Percentiles rank a stretch among this genome's conserved stretches.
phyloP scores from a whole-genome alignment of 2,329 filamentous ascomycete species.

The Aureobasidium pullulans region DNA sequence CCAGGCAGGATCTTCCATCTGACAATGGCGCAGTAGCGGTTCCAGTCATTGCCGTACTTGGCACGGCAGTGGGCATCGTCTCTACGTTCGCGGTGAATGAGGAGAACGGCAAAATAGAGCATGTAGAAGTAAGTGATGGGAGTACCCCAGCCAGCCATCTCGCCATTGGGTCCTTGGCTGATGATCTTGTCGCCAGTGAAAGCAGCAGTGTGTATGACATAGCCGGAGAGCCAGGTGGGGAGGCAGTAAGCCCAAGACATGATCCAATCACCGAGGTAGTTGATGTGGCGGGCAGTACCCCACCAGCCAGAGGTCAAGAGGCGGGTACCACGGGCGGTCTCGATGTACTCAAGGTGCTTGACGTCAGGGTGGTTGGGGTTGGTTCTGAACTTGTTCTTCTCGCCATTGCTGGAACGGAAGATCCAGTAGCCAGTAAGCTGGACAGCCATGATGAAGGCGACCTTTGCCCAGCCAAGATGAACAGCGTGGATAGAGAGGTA shows the following conservation, averaged over 20 bases:
- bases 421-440: slow-evolving; percentile 74
- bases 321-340: slow-evolving; percentile 74
- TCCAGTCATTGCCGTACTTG: slow-evolving; percentile 93
- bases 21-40: slow-evolving; percentile 76
- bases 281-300: slow-evolving; percentile 87
- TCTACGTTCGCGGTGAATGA: slow-evolving; percentile 77
- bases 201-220: slow-evolving; percentile 57
- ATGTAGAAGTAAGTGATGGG: slow-evolving; percentile 92
- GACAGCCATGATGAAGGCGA: slow-evolving; percentile 58
- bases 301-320: slow-evolving; percentile 87
- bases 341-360: slow-evolving; percentile 71
- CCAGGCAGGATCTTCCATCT: slow-evolving; percentile 76
- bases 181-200: slow-evolving; percentile 56
- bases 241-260: slow-evolving; percentile 88
- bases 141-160: slow-evolving; percentile 74
- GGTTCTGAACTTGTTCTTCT: slow-evolving; percentile 91
- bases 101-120: slow-evolving; percentile 78
- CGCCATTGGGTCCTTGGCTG: slow-evolving; percentile 27
- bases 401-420: slow-evolving; percentile 87
- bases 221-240: slow-evolving; percentile 78
- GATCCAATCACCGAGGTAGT: slow-evolving; percentile 92
- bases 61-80: slow-evolving; percentile 85
- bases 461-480: slow-evolving; percentile 62
- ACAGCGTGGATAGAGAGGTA: slow-evolving; percentile 80
- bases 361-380: slow-evolving; percentile 75